Percentiles rank a stretch among this genome's conserved stretches.
Evolutionary conservation across 108 stramenopile genomes (phyloP).

Genomic region (Cylindrotheca fusiformis): DNA sequence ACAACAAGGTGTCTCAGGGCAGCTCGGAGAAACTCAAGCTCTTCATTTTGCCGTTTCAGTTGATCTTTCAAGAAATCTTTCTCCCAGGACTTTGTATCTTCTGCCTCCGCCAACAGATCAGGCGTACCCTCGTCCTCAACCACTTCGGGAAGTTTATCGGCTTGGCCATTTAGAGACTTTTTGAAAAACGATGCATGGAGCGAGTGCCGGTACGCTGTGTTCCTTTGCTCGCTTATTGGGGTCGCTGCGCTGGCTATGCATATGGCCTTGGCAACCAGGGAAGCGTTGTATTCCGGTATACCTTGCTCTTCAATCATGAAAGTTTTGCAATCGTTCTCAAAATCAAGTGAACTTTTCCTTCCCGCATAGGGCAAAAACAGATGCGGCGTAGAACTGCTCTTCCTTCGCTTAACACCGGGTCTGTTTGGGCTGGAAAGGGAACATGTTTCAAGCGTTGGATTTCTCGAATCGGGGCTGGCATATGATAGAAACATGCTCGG

Average conservation of each 20-base stretch:
- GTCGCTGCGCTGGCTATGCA: neutral
- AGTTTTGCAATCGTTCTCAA: neutral
- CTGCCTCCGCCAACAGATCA: neutral
- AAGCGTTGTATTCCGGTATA: neutral
- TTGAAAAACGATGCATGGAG: neutral
- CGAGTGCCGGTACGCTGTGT: neutral
- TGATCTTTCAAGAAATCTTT: constrained; percentile 6
- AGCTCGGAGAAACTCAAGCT: constrained; percentile 9
- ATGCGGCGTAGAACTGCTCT: constrained; percentile 2
- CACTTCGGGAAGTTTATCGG: neutral
- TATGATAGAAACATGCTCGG: too few species aligned
- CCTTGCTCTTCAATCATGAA: neutral
- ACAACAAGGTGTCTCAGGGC: constrained; percentile 5
- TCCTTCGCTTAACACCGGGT: neutral
- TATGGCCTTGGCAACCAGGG: neutral
- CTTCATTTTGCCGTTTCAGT: constrained; percentile 1
- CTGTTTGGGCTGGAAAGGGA: neutral
- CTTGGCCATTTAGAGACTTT: neutral
- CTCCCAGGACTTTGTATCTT: neutral
- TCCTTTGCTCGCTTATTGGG: neutral
- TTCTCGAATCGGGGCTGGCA: neutral
- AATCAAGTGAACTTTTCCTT: neutral
- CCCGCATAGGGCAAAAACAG: constrained; percentile 7
- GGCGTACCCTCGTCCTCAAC: neutral
- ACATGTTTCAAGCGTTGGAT: neutral